Evolutionary conservation across 495 filamentous ascomycete genomes (phyloP).

Genomic region (Neurospora sp.): DNA sequence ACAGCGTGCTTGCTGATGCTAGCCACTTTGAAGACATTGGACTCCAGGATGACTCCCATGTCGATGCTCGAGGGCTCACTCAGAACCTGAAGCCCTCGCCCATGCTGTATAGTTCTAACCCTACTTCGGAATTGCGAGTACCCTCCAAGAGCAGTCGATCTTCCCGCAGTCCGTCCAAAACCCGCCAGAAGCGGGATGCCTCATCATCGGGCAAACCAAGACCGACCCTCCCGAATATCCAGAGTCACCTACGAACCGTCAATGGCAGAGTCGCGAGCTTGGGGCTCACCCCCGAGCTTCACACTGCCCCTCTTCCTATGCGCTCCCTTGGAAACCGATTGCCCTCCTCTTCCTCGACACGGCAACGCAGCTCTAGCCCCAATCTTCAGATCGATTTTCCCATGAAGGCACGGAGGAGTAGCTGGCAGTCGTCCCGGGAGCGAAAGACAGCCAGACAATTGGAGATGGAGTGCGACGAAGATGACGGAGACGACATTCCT

Average conservation of each 20-base stretch:
- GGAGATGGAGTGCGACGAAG: slow-evolving; percentile 81
- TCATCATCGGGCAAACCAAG: slow-evolving; percentile 7
- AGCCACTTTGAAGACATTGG: slow-evolving; percentile 91
- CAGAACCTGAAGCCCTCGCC: slow-evolving; percentile 33
- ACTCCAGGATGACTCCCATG: slow-evolving; percentile 55
- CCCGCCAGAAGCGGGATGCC: slow-evolving; percentile 17
- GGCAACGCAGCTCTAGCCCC: slow-evolving; percentile 32
- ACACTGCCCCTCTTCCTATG: slow-evolving; percentile 20
- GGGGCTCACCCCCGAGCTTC: slow-evolving; percentile 21
- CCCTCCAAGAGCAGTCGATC: slow-evolving; percentile 26
- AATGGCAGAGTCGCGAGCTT: slow-evolving; percentile 25
- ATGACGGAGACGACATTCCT: slow-evolving; percentile 79
- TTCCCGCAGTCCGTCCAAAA: slow-evolving; percentile 17
- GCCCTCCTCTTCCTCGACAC: slow-evolving; percentile 17
- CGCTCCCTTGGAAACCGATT: slow-evolving; percentile 28
- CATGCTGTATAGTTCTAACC: slow-evolving; percentile 32
- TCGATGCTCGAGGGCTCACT: slow-evolving; percentile 29
- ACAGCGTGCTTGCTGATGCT: slow-evolving; percentile 55
- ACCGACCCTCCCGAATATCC: slow-evolving; percentile 18
- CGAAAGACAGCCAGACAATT: slow-evolving; percentile 70
- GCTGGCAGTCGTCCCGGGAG: slow-evolving; percentile 59
- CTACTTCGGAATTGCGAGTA: slow-evolving; percentile 32
- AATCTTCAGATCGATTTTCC: slow-evolving; percentile 32
- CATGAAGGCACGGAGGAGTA: slow-evolving; percentile 42
- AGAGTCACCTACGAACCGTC: slow-evolving; percentile 18